Evolutionary conservation across 2,329 filamentous ascomycete genomes (phyloP).

Genomic region (Zelopaecilomyces penicillatus): DNA sequence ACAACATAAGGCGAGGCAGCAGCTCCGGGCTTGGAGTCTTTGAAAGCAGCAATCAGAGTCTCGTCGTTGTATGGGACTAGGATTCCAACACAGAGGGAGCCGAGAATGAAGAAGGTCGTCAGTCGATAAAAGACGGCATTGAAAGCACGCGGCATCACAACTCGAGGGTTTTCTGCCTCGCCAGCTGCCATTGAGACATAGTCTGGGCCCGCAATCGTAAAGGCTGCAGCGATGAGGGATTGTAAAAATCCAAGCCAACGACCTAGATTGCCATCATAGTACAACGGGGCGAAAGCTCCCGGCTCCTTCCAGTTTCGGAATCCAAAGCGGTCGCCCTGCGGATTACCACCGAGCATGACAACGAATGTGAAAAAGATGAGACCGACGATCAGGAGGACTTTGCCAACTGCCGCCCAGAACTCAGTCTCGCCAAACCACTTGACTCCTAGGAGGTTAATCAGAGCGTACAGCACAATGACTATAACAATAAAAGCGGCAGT

Average conservation of each 20-base stretch:
- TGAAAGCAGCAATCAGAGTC: conserved; percentile 53
- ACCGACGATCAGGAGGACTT: conserved; percentile 62
- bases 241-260: conserved; percentile 67
- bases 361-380: conserved; percentile 73
- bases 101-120: conserved; percentile 66
- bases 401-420: conserved; percentile 65
- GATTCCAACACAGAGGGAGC: conserved; percentile 63
- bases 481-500: conserved; percentile 54
- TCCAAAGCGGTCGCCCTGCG: conserved; percentile 60
- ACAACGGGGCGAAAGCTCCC: conserved; percentile 61
- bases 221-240: conserved; percentile 63
- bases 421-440: conserved; percentile 70
- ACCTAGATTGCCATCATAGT: conserved; percentile 58
- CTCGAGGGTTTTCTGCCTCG: conserved; percentile 62
- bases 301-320: conserved; percentile 61
- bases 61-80: conserved; percentile 61
- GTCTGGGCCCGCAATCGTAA: conserved; percentile 60
- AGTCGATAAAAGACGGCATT: conserved; percentile 74
- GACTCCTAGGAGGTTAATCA: conserved; percentile 65
- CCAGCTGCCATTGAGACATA: conserved; percentile 62
- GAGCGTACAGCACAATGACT: conserved; percentile 33
- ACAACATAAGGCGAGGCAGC: conserved; percentile 61
- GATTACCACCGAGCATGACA: conserved; percentile 76
- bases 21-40: conserved; percentile 51
- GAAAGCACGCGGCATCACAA: conserved; percentile 63